Evolutionary conservation across 441 rosid species (phyloP).

Genomic region (Arabidopsis lyrata): DNA sequence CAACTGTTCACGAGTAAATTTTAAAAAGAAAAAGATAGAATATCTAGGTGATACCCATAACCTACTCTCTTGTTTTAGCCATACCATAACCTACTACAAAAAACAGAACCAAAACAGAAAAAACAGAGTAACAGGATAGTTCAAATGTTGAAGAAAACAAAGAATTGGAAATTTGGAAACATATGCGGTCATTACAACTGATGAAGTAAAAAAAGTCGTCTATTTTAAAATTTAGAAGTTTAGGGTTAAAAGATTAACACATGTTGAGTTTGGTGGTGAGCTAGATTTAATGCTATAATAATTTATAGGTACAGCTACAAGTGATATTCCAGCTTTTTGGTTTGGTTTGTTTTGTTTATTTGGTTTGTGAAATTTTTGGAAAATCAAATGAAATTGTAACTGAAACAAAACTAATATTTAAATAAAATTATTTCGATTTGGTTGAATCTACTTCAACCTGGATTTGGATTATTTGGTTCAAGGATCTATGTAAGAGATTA

Average conservation of each 20-base stretch:
- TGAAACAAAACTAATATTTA: neutral
- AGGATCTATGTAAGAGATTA: neutral
- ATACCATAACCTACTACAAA: constrained; percentile 26
- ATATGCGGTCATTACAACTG: neutral
- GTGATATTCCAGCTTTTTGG: constrained; percentile 1
- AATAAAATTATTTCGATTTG: neutral
- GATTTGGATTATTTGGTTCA: neutral
- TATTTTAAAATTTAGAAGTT: constrained; percentile 3
- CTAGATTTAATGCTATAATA: constrained; percentile 24
- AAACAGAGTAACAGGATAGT: neutral
- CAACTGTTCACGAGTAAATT: no score
- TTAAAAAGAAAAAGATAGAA: neutral
- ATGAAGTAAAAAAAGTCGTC: constrained; percentile 30
- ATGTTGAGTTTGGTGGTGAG: constrained; percentile 32
- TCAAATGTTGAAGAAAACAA: neutral
- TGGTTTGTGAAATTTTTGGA: constrained; percentile 13
- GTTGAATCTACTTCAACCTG: neutral
- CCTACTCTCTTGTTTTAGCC: neutral
- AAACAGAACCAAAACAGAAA: constrained; percentile 30
- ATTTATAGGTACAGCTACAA: constrained; percentile 40
- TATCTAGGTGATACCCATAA: neutral
- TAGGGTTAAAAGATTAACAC: constrained; percentile 16
- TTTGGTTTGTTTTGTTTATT: neutral
- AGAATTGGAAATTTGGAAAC: no score
- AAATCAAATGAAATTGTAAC: constrained; percentile 10